Evolutionary conservation across 2,329 filamentous ascomycete genomes (phyloP).

Genomic region (Paramyrothecium sp.): DNA sequence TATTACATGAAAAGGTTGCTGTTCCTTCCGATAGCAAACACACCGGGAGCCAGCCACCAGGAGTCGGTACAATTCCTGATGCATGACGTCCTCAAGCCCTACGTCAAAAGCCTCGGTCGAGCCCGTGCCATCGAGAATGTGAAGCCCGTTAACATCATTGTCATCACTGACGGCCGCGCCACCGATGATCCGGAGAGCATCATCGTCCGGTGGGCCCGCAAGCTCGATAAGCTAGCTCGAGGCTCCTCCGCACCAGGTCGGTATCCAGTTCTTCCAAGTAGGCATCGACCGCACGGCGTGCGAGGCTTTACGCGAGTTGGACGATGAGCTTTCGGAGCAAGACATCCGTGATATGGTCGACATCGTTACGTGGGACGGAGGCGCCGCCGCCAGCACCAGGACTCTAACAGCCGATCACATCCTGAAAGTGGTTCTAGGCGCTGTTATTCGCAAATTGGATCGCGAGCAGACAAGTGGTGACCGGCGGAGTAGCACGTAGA

Average conservation of each 20-base stretch:
- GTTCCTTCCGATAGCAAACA: too few relatives aligned
- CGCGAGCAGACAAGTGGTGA: conserved; percentile 17
- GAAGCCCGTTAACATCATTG: conserved; percentile 86
- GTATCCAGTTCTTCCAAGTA: conserved; percentile 95
- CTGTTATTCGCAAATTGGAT: conserved; percentile 56
- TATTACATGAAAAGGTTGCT: too few relatives aligned
- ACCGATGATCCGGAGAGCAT: conserved; percentile 74
- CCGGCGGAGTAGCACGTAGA: conserved; percentile 8
- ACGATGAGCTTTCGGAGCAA: conserved; percentile 61
- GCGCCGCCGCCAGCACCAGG: conserved; percentile 33
- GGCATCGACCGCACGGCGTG: conserved; percentile 68
- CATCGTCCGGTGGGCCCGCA: conserved; percentile 65
- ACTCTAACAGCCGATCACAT: conserved; percentile 67
- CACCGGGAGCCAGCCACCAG: too few relatives aligned
- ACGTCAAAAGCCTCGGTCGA: conserved; percentile 50
- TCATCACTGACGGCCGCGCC: conserved; percentile 85
- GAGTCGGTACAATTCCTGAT: too few relatives aligned
- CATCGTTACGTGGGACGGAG: conserved; percentile 71
- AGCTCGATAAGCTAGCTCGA: conserved; percentile 67
- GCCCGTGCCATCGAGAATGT: conserved; percentile 42
- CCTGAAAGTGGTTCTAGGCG: conserved; percentile 79
- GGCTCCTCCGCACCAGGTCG: conserved; percentile 78
- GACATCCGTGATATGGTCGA: conserved; percentile 85
- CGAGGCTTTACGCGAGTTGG: conserved; percentile 66
- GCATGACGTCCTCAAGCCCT: conserved; percentile 69